Evolutionary conservation across 257 asterid genomes (phyloP), one percentile per base, ranked within the genome.

Genomic region (Striga asiatica): DNA sequence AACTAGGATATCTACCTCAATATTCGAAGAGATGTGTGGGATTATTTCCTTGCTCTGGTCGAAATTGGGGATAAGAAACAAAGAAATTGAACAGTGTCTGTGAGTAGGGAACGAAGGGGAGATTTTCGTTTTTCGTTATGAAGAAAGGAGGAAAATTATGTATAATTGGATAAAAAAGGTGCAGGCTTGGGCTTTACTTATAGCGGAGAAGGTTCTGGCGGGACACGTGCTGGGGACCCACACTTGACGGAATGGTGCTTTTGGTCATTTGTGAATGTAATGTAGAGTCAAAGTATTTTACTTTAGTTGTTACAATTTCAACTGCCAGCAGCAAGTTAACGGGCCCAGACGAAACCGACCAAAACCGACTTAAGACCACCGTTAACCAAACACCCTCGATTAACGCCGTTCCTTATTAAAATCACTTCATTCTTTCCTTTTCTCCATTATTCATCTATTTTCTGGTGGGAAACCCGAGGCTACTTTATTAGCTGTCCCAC

Each of bases 211-310:
- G 56, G 47, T 28, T 54, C 18, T n/a, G 14, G 61, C n/a, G 50
- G 58, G 41, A 12, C 59, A 58, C 34, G 66, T 46, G 47, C 56
- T 8, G 54, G 56, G 65, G 65, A 6, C 31, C 65, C 65, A 47
- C 47, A 41, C 10, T 21, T 1, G 16, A 41, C 47, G 45, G 45
- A 29, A 29, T 10, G 35, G 35, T 29, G 35, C 8, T 29, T 29
- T 7, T 27, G 5, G 32, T n/a, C n/a, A 7, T 27, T 27, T 27
- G 32, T 7, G 32, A 7, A 7, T 7, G 3, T 27, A 27, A 27
- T 2, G 7, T 27, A 2, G 7, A 3, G 32, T 27, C 7, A 27
- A 27, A 27, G 7, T 27, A 27, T 27, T 2, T 27, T 27, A 3
- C 3, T 27, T 27, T 27, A n/a, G n/a, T 27, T 7, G 32, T 3